These are phyloP conservation scores for Meyerozyma sp. DNA, from an alignment of 1,139 yeast genomes.

Conservation along the genomic window DNA sequence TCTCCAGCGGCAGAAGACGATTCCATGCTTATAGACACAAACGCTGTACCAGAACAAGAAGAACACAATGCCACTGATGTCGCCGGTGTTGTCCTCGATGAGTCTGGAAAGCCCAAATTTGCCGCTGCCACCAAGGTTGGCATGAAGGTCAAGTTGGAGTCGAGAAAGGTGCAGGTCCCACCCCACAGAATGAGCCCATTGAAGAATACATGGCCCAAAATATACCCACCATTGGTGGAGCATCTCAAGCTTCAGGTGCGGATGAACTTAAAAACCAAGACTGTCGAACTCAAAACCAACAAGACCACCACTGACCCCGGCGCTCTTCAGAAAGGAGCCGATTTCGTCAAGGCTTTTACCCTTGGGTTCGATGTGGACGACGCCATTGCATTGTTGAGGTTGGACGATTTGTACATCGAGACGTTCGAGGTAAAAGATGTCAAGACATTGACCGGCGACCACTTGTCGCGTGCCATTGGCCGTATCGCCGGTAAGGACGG, in stretches of 20 bases:
- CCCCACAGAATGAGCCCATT: conserved; percentile 96
- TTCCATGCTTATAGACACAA: conserved; percentile 68
- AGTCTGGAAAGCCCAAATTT: conserved; percentile 86
- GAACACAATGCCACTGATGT: conserved; percentile 25
- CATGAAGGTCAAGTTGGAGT: conserved; percentile 73
- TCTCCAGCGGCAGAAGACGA: conserved; percentile 35
- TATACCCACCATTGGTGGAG: conserved; percentile 93
- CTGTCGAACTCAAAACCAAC: conserved; percentile 81
- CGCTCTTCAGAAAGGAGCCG: conserved; percentile 96
- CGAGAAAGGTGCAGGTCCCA: conserved; percentile 88
- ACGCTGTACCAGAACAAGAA: conserved; percentile 27
- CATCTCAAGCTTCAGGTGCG: conserved; percentile 91
- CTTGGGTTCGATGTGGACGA: conserved; percentile 96
- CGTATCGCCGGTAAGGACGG: conserved; percentile 99
- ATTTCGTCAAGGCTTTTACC: conserved; percentile 89
- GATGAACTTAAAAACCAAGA: conserved; percentile 82
- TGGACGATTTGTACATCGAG: conserved; percentile 94
- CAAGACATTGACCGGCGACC: conserved; percentile 92
- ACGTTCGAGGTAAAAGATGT: conserved; percentile 97
- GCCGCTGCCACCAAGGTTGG: conserved; percentile 64
- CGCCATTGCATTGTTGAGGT: conserved; percentile 86
- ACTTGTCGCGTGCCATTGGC: conserved; percentile 96
- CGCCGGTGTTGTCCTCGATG: conserved; percentile 68
- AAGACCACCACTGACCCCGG: conserved; percentile 84
- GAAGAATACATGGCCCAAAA: conserved; percentile 84